Evolutionary conservation across 1,284 basidiomycete genomes (phyloP), one percentile per base, ranked within the genome.

Genomic region (Tylopilus microsporus): DNA sequence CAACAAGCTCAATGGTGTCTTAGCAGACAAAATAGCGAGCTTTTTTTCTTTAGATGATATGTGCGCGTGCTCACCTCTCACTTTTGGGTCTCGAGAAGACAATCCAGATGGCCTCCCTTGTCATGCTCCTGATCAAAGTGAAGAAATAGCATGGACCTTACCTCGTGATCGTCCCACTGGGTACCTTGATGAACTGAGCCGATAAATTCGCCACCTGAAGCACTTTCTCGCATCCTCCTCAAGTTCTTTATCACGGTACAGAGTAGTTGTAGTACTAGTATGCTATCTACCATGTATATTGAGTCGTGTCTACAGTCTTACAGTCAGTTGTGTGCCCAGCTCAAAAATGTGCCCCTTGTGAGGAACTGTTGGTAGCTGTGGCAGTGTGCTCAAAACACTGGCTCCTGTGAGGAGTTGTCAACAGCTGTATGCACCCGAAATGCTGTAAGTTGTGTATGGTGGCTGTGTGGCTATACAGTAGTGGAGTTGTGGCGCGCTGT

Each of bases 101-200:
- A 0, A 95, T 94, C 63, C 92, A 94, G 71, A 99, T 96, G 0
- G 98, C 99, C 60, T 97, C 95, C 0, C 85, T 99, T 45, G 86
- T 99, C 70, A 87, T 94, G 11, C 99, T 96, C 82, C 85, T 99
- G 58, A 96, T 98, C 72, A 96, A 99, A 72, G 77, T 77, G 61
- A 98, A 98, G 79, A 83, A 85, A 60, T 91, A 97, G 73, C 87
- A 88, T 36, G 96, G 96, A 0, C 97, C 97, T 1, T 99, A 94
- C 77, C 87, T 99, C 37, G 94, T 99, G 70, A 94, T 99, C 66
- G 97, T 99, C 19, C 97, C 97, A 1, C 83, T 99, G 18, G 98
- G 96, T 6, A 99, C 97, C 1, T 90, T 99, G 82, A 98, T 95
- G 42, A 98, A 98, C 73, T 99, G 96, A 97, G 89, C 92, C 5